phyloP scores from a whole-genome alignment of 140 eudicot species.

The Cichorium intybus region DNA sequence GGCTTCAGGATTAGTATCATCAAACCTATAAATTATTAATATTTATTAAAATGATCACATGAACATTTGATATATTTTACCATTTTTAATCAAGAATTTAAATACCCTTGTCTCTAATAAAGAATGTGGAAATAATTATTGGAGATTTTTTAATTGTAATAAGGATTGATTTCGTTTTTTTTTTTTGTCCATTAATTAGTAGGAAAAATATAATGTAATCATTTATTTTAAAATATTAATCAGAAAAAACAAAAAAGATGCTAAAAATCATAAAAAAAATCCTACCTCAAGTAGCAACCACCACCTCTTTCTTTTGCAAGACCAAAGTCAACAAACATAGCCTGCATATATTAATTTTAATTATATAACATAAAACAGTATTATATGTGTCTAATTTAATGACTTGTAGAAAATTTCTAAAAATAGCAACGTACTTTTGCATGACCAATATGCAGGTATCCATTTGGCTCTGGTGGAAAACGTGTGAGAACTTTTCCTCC shows the following conservation, averaged over 20 bases:
- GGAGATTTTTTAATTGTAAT: neutral
- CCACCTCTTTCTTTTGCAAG: constrained; percentile 95
- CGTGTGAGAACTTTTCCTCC: constrained; percentile 89
- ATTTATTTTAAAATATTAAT: too few species aligned
- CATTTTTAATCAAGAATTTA: neutral
- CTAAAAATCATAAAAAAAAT: neutral
- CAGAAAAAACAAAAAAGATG: neutral
- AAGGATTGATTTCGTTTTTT: neutral
- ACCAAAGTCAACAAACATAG: constrained; percentile 98
- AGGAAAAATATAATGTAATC: too few species aligned
- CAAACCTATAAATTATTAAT: constrained; percentile 47
- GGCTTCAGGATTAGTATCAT: constrained; percentile 98
- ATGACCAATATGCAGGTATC: constrained; percentile 95
- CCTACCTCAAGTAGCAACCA: constrained; percentile 83
- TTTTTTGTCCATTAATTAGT: neutral
- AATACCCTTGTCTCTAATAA: neutral
- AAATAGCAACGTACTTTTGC: constrained; percentile 62
- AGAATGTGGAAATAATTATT: neutral
- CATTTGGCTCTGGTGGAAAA: constrained; percentile 99
- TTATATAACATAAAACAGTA: constrained; percentile 1
- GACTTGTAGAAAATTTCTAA: neutral
- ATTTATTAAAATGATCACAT: neutral
- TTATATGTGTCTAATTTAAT: neutral
- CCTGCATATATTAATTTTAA: constrained; percentile 72
- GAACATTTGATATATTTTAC: neutral